Base-by-base conservation (phyloP, 495 filamentous ascomycete genomes). In the Penicillium pulvis region DNA sequence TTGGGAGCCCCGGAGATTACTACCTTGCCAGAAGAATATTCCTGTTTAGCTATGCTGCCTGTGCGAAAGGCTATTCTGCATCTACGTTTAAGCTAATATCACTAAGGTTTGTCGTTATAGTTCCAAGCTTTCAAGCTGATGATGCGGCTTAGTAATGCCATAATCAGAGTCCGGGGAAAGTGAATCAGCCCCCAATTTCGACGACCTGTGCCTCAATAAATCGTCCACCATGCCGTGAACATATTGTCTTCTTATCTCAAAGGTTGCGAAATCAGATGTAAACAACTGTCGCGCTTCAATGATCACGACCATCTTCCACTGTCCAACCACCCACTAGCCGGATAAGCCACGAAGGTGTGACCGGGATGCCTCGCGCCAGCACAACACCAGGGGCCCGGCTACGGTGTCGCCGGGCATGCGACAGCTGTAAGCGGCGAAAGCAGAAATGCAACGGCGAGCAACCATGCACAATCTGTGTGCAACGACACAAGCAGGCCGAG, bases 391-490 rank as follows among this genome's bases (percentile, higher is more conserved):
- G 74, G 14, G 68, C 67, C 19, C 71, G 76, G 4, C 72, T 77
- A 44, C 74, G 76, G 26, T 76, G 73, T 57, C 64, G 73, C 51
- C 64, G 73, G 59, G 89, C 89, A 39, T 92, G 89, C 71, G 86
- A 90, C 62, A 87, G 83, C 64, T 92, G 89, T 76, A 92, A 91
- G 75, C 79, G 86, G 53, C 81, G 89, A 63, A 91, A 91, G 73
- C 88, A 90, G 74, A 90, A 90, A 82, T 90, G 88, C 72, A 88
- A 91, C 72, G 88, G 88, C 51, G 70, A 84, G 55, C 82, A 82
- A 54, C 87, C 86, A 26, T 91, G 88, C 65, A 84, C 83, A 50
- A 89, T 86, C 26, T 91, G 86, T 75, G 61, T 78, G 23, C 83
- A 83, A 66, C 78, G 85, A 58, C 76, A 74, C 59, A 76, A 87